Percentiles rank a stretch among this genome's conserved stretches.
These are phyloP conservation scores for Solanum medicagineum DNA, from an alignment of 257 asterid genomes.

Conservation along the genomic window DNA sequence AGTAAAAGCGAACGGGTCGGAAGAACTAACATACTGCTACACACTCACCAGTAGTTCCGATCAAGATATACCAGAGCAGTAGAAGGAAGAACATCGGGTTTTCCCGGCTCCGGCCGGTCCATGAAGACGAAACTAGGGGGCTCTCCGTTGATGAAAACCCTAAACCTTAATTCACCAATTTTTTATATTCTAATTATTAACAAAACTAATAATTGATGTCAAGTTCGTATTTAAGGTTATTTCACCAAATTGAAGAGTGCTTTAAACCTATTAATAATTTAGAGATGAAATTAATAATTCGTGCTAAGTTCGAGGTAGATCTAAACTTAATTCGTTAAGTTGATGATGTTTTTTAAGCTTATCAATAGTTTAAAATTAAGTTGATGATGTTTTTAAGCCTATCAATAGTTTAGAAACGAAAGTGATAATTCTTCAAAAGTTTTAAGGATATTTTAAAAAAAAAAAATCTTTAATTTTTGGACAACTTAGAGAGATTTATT, in stretches of 20 bases:
- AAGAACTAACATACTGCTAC: neutral
- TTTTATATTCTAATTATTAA: too few species aligned
- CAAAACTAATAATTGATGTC: too few species aligned
- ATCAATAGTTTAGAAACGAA: too few species aligned
- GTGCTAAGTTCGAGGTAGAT: too few species aligned
- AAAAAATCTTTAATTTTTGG: neutral
- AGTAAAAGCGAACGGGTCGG: neutral
- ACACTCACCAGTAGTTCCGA: constrained; percentile 54
- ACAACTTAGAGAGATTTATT: neutral
- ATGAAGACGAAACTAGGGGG: neutral
- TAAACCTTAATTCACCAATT: neutral
- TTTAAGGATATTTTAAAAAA: too few species aligned
- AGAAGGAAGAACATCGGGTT: constrained; percentile 41
- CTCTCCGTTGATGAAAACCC: neutral
- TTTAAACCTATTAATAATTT: too few species aligned
- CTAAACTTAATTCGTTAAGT: accelerated
- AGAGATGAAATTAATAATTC: too few species aligned
- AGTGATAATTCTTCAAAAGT: too few species aligned
- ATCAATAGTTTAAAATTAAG: too few species aligned
- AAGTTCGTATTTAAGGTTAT: too few species aligned
- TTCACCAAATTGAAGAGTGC: accelerated
- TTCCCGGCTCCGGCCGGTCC: constrained; percentile 9
- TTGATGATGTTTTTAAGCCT: too few species aligned
- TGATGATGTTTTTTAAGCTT: too few species aligned
- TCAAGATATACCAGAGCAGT: constrained; percentile 68